Base-by-base conservation (phyloP, 176 grass and related monocot species). In the Leersia perrieri region DNA sequence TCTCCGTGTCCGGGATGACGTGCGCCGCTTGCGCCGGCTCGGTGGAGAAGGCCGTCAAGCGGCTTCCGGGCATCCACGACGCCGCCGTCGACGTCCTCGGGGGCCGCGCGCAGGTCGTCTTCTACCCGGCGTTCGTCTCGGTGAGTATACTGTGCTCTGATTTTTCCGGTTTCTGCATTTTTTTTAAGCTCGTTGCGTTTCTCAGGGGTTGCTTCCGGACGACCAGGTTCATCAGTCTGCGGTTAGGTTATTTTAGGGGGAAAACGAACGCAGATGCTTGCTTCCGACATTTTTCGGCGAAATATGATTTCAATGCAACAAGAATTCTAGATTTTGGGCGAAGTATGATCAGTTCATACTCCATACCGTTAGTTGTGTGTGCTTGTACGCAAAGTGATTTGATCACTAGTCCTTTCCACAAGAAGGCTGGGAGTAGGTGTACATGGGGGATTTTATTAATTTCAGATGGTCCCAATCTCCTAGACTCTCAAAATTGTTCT, bases 21-120 rank as follows among this genome's bases (percentile, higher is more conserved):
- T 98, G 92, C 65, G 81, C 92, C 4, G 95, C 95, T 30, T 98
- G 95, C 83, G 90, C 92, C 0, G 92, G 92, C 11, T 95, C 95
- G 13, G 90, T 98, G 45, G 92, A 98, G 92, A 98, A 98, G 88
- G 92, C 95, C 27, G 82, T 98, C 60, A 95, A 98, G 89, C 80
- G 95, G 72, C 90, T 98, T 34, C 92, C 79, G 9, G 95, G 92
- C 53, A 90, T 98, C 83, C 90, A 93, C 27, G 92, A 98, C 70
- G 95, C 92, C 33, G 90, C 95, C 8, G 90, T 93, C 51, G 95
- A 98, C 73, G 88, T 95, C 66, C 92, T 98, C 32, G 88, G 90
- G 16, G 80, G 88, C 80, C 90, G 86, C 22, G 92, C 92, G 30
- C 92, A 95, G 76, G 95, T 95, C 74, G 78, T 84, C 67, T 98